Evolutionary conservation across 2,329 filamentous ascomycete genomes (phyloP).

Genomic region (Fusarium caatingaense): DNA sequence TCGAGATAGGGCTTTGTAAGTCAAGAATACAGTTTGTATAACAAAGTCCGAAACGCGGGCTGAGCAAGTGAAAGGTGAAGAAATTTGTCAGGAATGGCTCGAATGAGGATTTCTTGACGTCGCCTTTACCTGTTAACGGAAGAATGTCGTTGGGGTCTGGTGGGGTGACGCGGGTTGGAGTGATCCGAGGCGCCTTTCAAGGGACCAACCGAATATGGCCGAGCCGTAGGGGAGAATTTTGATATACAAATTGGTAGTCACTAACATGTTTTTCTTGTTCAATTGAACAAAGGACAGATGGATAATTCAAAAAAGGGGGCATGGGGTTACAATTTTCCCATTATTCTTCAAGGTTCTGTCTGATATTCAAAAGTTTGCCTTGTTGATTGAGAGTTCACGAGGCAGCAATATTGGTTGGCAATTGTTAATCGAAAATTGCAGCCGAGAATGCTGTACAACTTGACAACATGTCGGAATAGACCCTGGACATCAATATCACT

Average conservation of each 20-base stretch:
- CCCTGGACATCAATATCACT: neutral
- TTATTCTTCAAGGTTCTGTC: constrained; percentile 9
- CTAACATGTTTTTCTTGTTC: neutral
- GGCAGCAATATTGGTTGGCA: constrained; percentile 2
- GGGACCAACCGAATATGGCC: constrained; percentile 19
- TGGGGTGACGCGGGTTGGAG: constrained; percentile 38
- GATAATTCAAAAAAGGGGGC: neutral
- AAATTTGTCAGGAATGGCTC: neutral
- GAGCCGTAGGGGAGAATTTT: constrained; percentile 9
- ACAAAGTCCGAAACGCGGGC: neutral
- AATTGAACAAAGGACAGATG: neutral
- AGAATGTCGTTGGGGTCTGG: constrained; percentile 35
- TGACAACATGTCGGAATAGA: neutral
- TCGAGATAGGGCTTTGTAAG: neutral
- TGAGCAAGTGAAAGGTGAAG: neutral
- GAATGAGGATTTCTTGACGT: constrained; percentile 5
- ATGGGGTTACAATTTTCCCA: neutral
- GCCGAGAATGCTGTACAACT: neutral
- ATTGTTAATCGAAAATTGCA: neutral
- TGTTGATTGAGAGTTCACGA: neutral
- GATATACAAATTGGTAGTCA: neutral
- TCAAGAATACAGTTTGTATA: neutral
- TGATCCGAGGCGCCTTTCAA: constrained; percentile 22
- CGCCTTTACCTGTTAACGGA: constrained; percentile 18
- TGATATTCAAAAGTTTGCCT: neutral